A percentile compares a stretch with the other conserved stretches of the same genome.
Evolutionary conservation across 2,329 filamentous ascomycete genomes (phyloP).

Genomic region (Macrophomina tecta): DNA sequence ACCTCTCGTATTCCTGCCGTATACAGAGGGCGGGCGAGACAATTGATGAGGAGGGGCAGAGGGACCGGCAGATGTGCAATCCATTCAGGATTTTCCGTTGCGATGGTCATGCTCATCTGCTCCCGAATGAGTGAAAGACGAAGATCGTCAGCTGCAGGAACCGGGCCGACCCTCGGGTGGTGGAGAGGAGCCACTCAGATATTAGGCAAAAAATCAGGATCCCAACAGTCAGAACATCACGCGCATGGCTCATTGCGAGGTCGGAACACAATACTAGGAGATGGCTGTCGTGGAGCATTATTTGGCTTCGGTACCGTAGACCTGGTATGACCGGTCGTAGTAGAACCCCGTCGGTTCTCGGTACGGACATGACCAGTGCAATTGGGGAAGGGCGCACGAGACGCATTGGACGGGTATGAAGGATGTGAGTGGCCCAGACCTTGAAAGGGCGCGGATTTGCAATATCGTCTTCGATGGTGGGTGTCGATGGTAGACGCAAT

Average conservation of each 20-base stretch:
- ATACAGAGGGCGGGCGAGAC: neutral
- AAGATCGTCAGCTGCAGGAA: constrained; percentile 16
- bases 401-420: neutral
- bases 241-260: neutral
- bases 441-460: neutral
- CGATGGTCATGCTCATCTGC: neutral
- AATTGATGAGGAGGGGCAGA: neutral
- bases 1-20: constrained; percentile 4
- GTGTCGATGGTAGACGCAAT: neutral
- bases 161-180: constrained; percentile 3
- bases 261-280: neutral
- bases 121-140: neutral
- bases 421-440: neutral
- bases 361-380: neutral
- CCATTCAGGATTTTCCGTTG: neutral
- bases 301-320: neutral
- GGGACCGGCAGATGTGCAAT: neutral
- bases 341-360: neutral
- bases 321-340: neutral
- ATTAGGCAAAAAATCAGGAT: constrained; percentile 4
- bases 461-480: neutral
- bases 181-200: neutral
- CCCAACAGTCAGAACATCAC: neutral
- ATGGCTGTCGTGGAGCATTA: neutral
- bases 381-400: neutral